Conservation (phyloP, 1,284 basidiomycete species). For the Ganoderma sinense region DNA sequence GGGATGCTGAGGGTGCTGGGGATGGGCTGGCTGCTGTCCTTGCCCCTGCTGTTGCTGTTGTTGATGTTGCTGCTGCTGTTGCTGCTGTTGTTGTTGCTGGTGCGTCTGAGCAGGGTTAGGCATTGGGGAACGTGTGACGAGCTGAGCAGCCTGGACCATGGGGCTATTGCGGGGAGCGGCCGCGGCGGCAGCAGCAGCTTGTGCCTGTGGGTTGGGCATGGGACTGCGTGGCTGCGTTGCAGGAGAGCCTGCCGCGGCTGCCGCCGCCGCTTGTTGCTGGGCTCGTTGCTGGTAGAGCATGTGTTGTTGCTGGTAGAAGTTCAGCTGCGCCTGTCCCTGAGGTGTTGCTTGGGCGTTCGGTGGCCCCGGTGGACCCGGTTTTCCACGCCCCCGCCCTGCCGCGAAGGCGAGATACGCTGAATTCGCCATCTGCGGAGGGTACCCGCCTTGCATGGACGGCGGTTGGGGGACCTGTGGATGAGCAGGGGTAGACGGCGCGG, state of each 20-base stretch:
- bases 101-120: slow-evolving; percentile 22
- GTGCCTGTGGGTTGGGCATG: slow-evolving; percentile 22
- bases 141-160: slow-evolving; percentile 31
- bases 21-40: slow-evolving; percentile 9
- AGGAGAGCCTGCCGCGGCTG: slow-evolving; percentile 13
- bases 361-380: background rate
- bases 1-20: slow-evolving; percentile 3
- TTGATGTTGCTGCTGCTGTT: slow-evolving; percentile 23
- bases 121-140: slow-evolving; percentile 36
- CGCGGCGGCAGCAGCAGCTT: slow-evolving; percentile 19
- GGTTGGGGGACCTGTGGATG: slow-evolving; percentile 21
- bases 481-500: slow-evolving; percentile 6
- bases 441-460: slow-evolving; percentile 31
- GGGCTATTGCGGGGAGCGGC: slow-evolving; percentile 36
- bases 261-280: slow-evolving; percentile 12
- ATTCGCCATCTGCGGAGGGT: slow-evolving; percentile 19
- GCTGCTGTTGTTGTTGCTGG: slow-evolving; percentile 29
- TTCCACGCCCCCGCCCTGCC: background rate
- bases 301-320: slow-evolving; percentile 12
- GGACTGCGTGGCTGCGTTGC: slow-evolving; percentile 11
- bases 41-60: slow-evolving; percentile 17
- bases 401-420: slow-evolving; percentile 4
- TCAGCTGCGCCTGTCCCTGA: background rate
- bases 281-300: background rate
- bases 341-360: background rate